These are phyloP conservation scores for Aspergillus sp. DNA, from an alignment of 2,329 filamentous ascomycete species.

Conservation along the genomic window DNA sequence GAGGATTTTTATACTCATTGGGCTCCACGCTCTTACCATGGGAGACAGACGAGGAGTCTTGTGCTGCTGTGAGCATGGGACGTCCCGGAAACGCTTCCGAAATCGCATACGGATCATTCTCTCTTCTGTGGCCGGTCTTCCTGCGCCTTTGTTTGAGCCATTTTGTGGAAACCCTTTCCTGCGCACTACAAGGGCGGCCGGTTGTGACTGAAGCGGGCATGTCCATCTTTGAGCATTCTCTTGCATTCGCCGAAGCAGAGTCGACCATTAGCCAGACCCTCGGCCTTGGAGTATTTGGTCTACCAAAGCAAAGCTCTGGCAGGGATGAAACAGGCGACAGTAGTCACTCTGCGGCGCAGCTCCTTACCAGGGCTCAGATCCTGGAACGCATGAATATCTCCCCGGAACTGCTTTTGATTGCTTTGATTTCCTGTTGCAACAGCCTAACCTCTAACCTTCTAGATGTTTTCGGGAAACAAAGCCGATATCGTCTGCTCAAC, in stretches of 20 bases:
- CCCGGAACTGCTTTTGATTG: conserved; percentile 82
- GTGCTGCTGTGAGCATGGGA: conserved; percentile 71
- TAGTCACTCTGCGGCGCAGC: conserved; percentile 32
- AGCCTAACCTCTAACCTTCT: conserved; percentile 82
- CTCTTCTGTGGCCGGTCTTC: conserved; percentile 57
- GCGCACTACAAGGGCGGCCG: conserved; percentile 79
- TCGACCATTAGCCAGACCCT: conserved; percentile 79
- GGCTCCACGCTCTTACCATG: conserved; percentile 72
- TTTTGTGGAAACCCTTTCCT: conserved; percentile 84
- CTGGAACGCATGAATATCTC: conserved; percentile 81
- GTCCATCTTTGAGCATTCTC: conserved; percentile 93
- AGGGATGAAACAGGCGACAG: conserved; percentile 43
- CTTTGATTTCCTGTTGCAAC: conserved; percentile 83
- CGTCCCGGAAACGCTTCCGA: conserved; percentile 51
- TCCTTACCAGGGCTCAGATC: conserved; percentile 54
- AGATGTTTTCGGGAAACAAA: conserved; percentile 76
- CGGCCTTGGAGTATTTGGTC: conserved; percentile 65
- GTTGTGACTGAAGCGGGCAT: conserved; percentile 86
- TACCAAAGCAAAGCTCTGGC: conserved; percentile 44
- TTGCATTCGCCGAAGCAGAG: conserved; percentile 95
- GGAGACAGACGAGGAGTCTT: conserved; percentile 72
- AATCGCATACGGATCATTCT: conserved; percentile 73
- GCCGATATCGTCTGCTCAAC: conserved; percentile 75
- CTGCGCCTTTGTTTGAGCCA: conserved; percentile 65
- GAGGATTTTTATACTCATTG: conserved; percentile 68